These are phyloP conservation scores for Microthlaspi erraticum DNA, from an alignment of 345 rosid genomes.

Conservation along the genomic window DNA sequence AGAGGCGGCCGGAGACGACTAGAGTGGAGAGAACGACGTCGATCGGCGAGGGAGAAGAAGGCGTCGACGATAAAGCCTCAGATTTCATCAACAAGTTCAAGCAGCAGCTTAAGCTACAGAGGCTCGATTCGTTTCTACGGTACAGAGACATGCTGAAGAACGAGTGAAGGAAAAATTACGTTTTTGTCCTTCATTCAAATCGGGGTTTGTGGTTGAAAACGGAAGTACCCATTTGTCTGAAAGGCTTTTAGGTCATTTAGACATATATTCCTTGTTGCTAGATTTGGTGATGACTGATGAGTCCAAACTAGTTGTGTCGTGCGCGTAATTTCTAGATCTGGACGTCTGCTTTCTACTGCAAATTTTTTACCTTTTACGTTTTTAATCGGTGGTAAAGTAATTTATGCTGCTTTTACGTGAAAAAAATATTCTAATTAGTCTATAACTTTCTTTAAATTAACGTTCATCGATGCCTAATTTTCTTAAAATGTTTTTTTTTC, in stretches of 20 bases:
- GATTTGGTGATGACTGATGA: slow-evolving; percentile 26
- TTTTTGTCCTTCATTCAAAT: neutral
- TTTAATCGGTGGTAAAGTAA: slow-evolving; percentile 20
- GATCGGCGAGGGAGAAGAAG: slow-evolving; percentile 39
- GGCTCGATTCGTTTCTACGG: slow-evolving; percentile 45
- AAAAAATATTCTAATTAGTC: neutral
- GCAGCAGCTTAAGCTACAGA: slow-evolving; percentile 47
- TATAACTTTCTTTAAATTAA: neutral
- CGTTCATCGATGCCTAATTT: neutral
- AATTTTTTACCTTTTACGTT: neutral
- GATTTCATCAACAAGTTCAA: slow-evolving; percentile 48
- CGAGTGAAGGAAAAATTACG: neutral
- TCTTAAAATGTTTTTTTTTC: neutral
- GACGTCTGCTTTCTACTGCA: slow-evolving; percentile 17
- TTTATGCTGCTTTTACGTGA: slow-evolving; percentile 15
- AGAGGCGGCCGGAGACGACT: slow-evolving; percentile 46
- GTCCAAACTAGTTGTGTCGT: slow-evolving; percentile 27
- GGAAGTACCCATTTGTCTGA: slow-evolving; percentile 1
- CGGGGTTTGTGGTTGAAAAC: neutral
- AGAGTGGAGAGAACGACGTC: slow-evolving; percentile 44
- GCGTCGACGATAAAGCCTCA: slow-evolving; percentile 47
- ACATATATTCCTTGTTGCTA: neutral
- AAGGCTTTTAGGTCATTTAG: slow-evolving; percentile 32
- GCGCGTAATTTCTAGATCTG: slow-evolving; percentile 35
- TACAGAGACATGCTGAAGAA: slow-evolving; percentile 48